Percentiles rank a stretch among this genome's conserved stretches.
Evolutionary conservation across 768 basidiomycete genomes (phyloP).

Genomic region (Arthromyces matolae): DNA sequence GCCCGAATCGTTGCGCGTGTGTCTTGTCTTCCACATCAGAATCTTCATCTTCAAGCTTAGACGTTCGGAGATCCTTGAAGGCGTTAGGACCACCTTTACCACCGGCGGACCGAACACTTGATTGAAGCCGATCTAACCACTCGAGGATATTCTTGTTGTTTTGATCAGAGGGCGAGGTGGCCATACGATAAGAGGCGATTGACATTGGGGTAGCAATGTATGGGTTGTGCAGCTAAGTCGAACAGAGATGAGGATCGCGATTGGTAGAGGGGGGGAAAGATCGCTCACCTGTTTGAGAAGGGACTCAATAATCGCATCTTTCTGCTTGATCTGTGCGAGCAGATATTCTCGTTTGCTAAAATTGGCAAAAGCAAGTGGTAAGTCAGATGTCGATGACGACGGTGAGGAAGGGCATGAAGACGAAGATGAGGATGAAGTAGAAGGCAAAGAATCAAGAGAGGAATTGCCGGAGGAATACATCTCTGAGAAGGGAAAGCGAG

Average conservation of each 20-base stretch:
- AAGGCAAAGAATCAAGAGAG: slow-evolving; percentile 18
- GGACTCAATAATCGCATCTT: slow-evolving; percentile 82
- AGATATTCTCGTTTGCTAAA: slow-evolving; percentile 83
- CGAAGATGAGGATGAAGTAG: slow-evolving; percentile 19
- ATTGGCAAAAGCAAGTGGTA: slow-evolving; percentile 32
- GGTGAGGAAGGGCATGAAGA: slow-evolving; percentile 25
- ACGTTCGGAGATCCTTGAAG: slow-evolving; percentile 41
- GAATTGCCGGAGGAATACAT: slow-evolving; percentile 21
- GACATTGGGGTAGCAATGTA: slow-evolving; percentile 76
- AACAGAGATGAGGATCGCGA: neutral
- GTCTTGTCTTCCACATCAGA: slow-evolving; percentile 42
- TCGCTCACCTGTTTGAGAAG: slow-evolving; percentile 71
- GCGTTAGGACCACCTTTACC: slow-evolving; percentile 39
- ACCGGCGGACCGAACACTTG: slow-evolving; percentile 49
- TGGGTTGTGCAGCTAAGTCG: slow-evolving; percentile 66
- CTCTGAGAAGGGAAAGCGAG: too few relatives aligned
- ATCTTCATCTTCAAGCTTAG: slow-evolving; percentile 33
- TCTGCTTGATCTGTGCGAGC: slow-evolving; percentile 81
- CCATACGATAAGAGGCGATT: slow-evolving; percentile 75
- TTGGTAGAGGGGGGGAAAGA: neutral
- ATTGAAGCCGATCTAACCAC: slow-evolving; percentile 71
- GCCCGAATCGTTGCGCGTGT: slow-evolving; percentile 19
- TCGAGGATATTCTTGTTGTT: slow-evolving; percentile 66
- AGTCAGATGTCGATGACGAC: slow-evolving; percentile 33
- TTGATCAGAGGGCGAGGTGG: slow-evolving; percentile 71